Base-by-base conservation (phyloP, 129 eudicot species). In the Chrysanthemum seticuspe region DNA sequence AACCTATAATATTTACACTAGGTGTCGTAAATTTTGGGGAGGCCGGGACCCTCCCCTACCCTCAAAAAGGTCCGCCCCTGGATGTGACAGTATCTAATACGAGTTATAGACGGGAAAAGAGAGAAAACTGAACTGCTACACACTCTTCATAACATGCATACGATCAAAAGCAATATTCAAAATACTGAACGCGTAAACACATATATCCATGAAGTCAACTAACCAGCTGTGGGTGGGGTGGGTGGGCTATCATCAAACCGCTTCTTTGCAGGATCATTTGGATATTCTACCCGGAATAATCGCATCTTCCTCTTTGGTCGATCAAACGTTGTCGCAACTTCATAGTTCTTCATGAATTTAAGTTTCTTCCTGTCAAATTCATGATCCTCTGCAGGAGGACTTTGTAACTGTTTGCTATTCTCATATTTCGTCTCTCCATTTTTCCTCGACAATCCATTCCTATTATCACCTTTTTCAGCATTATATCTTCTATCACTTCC, bases 201-300 rank as follows among this genome's bases (percentile, higher is more conserved):
- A 50, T 75, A 51, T 67, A 71, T 16, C 48, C 48, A n/a, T 18
- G 45, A 52, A 70, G 49, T 29, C 44, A 75, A 88, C 97, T 81
- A 67, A 92, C 97, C 96, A 59, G 66, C 73, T 59, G 74, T 25
- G 64, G 85, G 10, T 36, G 45, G 45, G 45, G 45, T 40, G 1
- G 47, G 78, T 15, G 31, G 62, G 56, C 57, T 67, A 78, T 92
- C 94, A 75, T 87, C 96, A 70, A 89, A 61, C 66, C 96, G 87
- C 88, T 92, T 92, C 71, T 85, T 89, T 56, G 96, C 83, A 45
- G 78, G 29, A 75, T 92, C 97, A 71, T 85, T 54, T 45, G 80
- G 96, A 63, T 78, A 78, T 76, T 82, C 96, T 65, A 92, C 58
- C 63, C 89, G 79, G 10, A 92, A 76, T 15, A 69, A 83, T 45